Evolutionary conservation across 495 filamentous ascomycete species (phyloP).

Genomic region (Neurospora sp.): DNA sequence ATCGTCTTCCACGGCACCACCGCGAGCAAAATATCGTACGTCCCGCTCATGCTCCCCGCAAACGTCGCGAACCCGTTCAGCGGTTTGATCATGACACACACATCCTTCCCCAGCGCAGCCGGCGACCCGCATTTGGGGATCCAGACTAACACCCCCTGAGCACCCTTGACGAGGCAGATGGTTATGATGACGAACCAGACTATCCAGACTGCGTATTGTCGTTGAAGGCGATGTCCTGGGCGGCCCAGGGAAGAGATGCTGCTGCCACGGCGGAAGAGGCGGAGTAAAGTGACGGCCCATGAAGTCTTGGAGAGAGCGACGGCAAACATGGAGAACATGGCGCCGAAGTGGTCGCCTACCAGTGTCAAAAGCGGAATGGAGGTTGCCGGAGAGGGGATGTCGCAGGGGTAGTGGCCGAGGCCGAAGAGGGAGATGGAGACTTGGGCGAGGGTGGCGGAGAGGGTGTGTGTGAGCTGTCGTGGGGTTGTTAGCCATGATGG

Average conservation of each 20-base stretch:
- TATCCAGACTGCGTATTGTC: not conserved
- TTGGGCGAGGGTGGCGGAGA: not conserved
- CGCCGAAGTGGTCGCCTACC: slow-evolving; percentile 7
- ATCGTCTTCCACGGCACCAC: slow-evolving; percentile 20
- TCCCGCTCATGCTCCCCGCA: slow-evolving; percentile 15
- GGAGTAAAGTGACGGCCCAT: slow-evolving; percentile 22
- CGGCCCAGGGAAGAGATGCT: too few species aligned
- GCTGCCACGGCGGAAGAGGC: slow-evolving; percentile 7
- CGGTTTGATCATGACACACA: not conserved
- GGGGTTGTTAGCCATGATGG: not conserved
- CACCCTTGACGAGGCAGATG: slow-evolving; percentile 17
- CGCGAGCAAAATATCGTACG: slow-evolving; percentile 19
- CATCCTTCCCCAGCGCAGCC: not conserved
- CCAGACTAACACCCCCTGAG: slow-evolving; percentile 14
- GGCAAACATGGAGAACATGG: slow-evolving; percentile 11
- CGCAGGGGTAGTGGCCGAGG: slow-evolving; percentile 21
- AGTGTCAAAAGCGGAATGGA: slow-evolving; percentile 8
- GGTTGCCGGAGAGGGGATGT: slow-evolving; percentile 4
- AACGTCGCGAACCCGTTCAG: slow-evolving; percentile 5
- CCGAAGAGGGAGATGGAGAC: slow-evolving; percentile 7
- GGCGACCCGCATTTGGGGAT: slow-evolving; percentile 7
- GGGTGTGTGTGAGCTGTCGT: not conserved
- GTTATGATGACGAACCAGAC: slow-evolving; percentile 13
- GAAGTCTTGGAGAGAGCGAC: slow-evolving; percentile 23
- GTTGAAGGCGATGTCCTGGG: too few species aligned